A percentile compares a stretch with the other conserved stretches of the same genome.
phyloP scores from a whole-genome alignment of 768 basidiomycete species.

The Xerocomellus amylosporus region DNA sequence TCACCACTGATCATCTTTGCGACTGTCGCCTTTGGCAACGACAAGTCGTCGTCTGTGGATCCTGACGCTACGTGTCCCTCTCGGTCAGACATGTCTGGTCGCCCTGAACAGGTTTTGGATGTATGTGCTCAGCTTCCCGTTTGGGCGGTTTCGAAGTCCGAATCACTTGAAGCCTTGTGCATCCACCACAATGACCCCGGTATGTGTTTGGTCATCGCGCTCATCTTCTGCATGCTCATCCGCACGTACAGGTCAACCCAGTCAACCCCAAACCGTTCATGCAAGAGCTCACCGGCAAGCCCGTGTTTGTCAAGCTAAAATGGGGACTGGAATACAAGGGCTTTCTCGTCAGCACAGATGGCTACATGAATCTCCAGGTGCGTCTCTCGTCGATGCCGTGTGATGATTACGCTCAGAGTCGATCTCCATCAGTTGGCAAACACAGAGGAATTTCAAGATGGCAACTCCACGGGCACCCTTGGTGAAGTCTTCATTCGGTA shows the following conservation, averaged over 20 bases:
- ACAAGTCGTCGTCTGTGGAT: constrained; percentile 86
- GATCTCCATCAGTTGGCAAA: constrained; percentile 75
- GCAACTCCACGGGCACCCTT: constrained; percentile 91
- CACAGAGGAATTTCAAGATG: constrained; percentile 97
- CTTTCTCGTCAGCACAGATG: constrained; percentile 97
- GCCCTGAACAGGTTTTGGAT: background rate
- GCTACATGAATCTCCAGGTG: constrained; percentile 99
- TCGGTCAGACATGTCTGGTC: constrained; percentile 76
- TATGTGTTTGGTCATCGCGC: background rate
- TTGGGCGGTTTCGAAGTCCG: constrained; percentile 40
- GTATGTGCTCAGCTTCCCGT: constrained; percentile 4
- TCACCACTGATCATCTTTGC: constrained; percentile 93
- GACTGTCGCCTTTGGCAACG: constrained; percentile 95
- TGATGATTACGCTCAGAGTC: background rate
- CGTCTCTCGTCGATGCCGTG: constrained; percentile 1
- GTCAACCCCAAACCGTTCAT: constrained; percentile 99
- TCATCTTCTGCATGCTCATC: constrained; percentile 7
- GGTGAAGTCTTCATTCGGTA: constrained; percentile 99
- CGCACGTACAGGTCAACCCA: constrained; percentile 65
- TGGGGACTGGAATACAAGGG: constrained; percentile 99
- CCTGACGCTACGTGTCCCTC: constrained; percentile 71
- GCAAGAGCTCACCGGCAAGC: constrained; percentile 97
- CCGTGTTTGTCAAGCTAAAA: constrained; percentile 91
- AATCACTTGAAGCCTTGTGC: background rate
- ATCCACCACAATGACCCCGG: constrained; percentile 18